Evolutionary conservation across 208 protist genomes (phyloP), one percentile per base, ranked within the genome.

Genomic region (Acanthamoeba castellanii): DNA sequence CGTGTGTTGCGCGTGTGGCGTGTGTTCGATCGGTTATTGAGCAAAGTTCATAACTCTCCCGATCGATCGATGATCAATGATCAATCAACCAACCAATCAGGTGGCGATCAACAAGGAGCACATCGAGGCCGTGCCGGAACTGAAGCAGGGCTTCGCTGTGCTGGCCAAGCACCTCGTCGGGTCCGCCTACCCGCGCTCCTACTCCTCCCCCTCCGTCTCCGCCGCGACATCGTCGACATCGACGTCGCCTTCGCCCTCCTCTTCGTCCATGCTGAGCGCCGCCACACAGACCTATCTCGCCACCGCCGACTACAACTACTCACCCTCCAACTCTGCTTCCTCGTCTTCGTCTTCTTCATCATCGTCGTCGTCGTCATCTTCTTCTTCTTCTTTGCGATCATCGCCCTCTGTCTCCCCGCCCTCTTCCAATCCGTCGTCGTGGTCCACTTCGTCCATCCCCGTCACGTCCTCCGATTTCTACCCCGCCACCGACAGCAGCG

Each of bases 51-150:
- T 52, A 52, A 14, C 47, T 52, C 47, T 20, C 52, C 52, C 11
- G 16, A 57, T 16, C 16, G 7, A 57, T 16, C 52, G 52, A 7
- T 57, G 52, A 57, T 57, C 52, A 16, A 57, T 57, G 52, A 57
- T 57, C 52, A 16, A n/a, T n/a, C n/a, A n/a, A n/a, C n/a, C 50
- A 16, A 16, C 50, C 5, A 55, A 22, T 22, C 14, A 70, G 64
- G 64, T 70, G 64, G 64, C 64, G 64, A 70, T 70, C 64, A 70
- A 70, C 64, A 70, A 70, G 64, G 64, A 27, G 27, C 64, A 70
- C 27, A 70, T 70, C 64, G 64, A 70, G 64, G 14, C 64, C 64
- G 64, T 70, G 64, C 6, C 64, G 27, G 64, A 70, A 16, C 64
- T 70, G 27, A 70, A 34, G 64, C 64, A 70, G 64, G 64, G 64